These are phyloP conservation scores for Areca catechu DNA, from an alignment of 176 grass and related monocot genomes.

Conservation along the genomic window DNA sequence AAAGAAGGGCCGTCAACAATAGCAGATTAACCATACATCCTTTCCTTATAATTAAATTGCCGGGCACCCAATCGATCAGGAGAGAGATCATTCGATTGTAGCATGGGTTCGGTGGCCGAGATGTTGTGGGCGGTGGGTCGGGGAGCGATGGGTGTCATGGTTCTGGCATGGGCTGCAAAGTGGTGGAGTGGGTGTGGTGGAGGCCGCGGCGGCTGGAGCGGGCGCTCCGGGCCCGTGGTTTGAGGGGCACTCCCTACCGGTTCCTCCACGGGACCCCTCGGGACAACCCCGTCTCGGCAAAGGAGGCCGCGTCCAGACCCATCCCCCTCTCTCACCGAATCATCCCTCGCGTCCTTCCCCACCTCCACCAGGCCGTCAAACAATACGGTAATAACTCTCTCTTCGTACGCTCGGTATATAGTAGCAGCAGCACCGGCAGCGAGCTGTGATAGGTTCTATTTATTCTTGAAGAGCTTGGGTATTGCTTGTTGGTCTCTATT, in stretches of 20 bases:
- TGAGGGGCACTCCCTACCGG: background rate
- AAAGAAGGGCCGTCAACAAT: too few species aligned
- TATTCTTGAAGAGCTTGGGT: too few species aligned
- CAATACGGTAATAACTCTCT: background rate
- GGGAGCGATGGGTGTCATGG: background rate
- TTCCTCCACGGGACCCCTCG: background rate
- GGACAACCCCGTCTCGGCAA: background rate
- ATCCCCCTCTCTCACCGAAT: background rate
- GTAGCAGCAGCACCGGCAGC: too few species aligned
- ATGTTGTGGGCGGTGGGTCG: background rate
- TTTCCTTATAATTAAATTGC: too few species aligned
- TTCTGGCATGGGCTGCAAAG: background rate
- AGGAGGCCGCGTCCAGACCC: background rate
- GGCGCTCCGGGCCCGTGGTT: background rate
- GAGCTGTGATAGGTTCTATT: too few species aligned
- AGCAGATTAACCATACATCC: too few species aligned
- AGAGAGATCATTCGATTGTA: too few species aligned
- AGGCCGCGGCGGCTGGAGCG: slow-evolving; percentile 1
- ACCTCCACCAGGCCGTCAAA: background rate
- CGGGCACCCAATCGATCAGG: too few species aligned
- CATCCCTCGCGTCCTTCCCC: background rate
- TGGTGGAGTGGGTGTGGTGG: background rate
- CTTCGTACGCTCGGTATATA: too few species aligned
- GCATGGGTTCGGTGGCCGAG: too few species aligned
- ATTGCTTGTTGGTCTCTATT: too few species aligned